These are phyloP conservation scores for Cystofilobasidium ferigula DNA, from an alignment of 768 basidiomycete genomes.

Conservation along the genomic window DNA sequence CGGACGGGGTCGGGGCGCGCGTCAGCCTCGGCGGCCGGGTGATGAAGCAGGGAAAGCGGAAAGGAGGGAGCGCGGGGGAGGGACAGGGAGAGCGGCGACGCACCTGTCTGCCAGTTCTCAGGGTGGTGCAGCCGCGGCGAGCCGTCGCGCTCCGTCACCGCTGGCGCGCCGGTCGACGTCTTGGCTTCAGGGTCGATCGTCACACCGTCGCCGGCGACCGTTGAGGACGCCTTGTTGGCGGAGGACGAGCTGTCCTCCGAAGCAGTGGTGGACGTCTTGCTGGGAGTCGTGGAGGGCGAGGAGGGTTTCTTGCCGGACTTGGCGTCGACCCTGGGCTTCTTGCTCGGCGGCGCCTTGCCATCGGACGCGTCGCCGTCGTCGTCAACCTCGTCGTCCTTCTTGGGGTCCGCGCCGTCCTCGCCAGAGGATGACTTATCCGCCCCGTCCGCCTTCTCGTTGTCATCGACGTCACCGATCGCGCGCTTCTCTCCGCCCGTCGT, in stretches of 20 bases:
- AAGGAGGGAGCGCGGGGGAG: not conserved
- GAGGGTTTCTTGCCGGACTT: not conserved
- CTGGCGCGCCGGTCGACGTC: not conserved
- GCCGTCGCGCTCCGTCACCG: not conserved
- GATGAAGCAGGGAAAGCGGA: too few relatives aligned
- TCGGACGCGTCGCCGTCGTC: not conserved
- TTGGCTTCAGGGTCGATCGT: not conserved
- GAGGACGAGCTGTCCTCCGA: conserved; percentile 4
- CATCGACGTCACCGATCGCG: conserved; percentile 16
- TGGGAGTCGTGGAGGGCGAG: too few relatives aligned
- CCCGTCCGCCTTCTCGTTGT: not conserved
- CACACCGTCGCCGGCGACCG: not conserved
- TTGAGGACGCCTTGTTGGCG: too few relatives aligned
- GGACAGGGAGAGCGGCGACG: not conserved
- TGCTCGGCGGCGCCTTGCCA: conserved; percentile 7
- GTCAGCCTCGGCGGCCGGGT: not conserved
- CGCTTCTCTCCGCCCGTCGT: too few relatives aligned
- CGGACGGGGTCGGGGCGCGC: not conserved
- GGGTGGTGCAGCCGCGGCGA: conserved; percentile 35
- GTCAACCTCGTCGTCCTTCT: not conserved
- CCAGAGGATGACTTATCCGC: not conserved
- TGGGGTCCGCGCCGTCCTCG: too few relatives aligned
- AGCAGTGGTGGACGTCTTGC: conserved; percentile 26
- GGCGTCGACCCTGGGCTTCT: conserved; percentile 16
- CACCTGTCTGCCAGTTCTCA: conserved; percentile 37